phyloP scores from a whole-genome alignment of 129 eudicot genomes.

The Flaveria linearis region DNA sequence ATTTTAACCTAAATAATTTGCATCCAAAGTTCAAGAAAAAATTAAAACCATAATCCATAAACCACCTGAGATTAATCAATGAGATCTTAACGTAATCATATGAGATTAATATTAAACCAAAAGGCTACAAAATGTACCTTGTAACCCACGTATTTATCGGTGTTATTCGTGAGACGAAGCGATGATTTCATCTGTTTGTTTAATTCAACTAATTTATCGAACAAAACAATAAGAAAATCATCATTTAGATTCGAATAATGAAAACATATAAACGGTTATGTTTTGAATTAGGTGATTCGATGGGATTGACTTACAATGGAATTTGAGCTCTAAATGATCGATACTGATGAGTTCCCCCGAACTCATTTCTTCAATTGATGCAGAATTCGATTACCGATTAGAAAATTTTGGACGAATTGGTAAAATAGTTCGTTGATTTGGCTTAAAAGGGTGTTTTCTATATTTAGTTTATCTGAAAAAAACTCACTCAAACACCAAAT shows the following conservation, averaged over 20 bases:
- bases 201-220: constrained; percentile 60
- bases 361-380: constrained; percentile 50
- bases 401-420: not conserved
- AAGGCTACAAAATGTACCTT: constrained; percentile 46
- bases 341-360: constrained; percentile 72
- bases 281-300: not conserved
- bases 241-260: not conserved
- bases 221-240: constrained; percentile 1
- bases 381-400: not conserved
- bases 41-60: not conserved
- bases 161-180: constrained; percentile 69
- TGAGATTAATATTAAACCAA: too few relatives aligned
- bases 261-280: not conserved
- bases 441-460: too few relatives aligned
- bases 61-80: not conserved
- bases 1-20: constrained; percentile 68
- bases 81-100: constrained; percentile 3
- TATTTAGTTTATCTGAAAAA: too few relatives aligned
- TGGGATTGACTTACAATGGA: constrained; percentile 51
- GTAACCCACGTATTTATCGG: constrained; percentile 82
- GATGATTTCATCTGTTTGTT: constrained; percentile 92
- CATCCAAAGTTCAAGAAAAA: not conserved
- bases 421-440: too few relatives aligned
- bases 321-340: constrained; percentile 82
- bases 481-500: too few relatives aligned